Percentiles rank a stretch among this genome's conserved stretches.
Conservation (phyloP, 306 rosid species). For the Sicyos baderoa region DNA sequence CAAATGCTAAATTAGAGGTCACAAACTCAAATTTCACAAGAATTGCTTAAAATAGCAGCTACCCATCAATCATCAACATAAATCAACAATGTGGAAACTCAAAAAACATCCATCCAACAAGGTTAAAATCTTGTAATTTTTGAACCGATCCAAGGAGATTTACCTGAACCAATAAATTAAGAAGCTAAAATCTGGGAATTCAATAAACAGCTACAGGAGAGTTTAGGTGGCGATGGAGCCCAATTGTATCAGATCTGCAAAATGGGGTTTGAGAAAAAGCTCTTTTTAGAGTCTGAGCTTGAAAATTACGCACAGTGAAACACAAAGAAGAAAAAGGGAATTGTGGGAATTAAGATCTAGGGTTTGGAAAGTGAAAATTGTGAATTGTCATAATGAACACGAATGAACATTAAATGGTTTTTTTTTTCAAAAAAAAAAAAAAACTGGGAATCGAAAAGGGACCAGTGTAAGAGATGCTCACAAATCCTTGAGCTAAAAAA, state of each 20-base stretch:
- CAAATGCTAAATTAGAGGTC: slow-evolving; percentile 27
- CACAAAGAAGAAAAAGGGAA: slow-evolving; percentile 22
- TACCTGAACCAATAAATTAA: slow-evolving; percentile 8
- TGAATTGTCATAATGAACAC: slow-evolving; percentile 41
- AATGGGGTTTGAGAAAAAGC: slow-evolving; percentile 14
- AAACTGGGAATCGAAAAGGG: slow-evolving; percentile 19
- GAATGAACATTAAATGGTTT: slow-evolving; percentile 38
- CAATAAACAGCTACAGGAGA: neutral
- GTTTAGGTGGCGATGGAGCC: neutral
- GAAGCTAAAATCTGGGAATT: neutral
- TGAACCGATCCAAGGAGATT: slow-evolving; percentile 7
- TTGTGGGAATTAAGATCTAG: slow-evolving; percentile 42
- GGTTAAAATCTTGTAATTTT: neutral
- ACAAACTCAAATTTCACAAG: slow-evolving; percentile 22
- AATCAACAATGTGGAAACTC: slow-evolving; percentile 15
- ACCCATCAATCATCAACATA: slow-evolving; percentile 1
- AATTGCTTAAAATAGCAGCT: slow-evolving; percentile 23
- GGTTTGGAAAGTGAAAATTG: slow-evolving; percentile 34
- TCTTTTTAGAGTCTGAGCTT: slow-evolving; percentile 11
- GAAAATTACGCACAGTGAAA: slow-evolving; percentile 14
- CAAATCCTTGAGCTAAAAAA: neutral
- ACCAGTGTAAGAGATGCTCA: slow-evolving; percentile 27
- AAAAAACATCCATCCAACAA: slow-evolving; percentile 19
- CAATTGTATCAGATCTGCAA: slow-evolving; percentile 18
- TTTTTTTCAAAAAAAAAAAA: neutral